Percentiles rank a stretch among this genome's conserved stretches.
Conservation (phyloP, 208 protist genomes). For the Trypanosoma avium region DNA sequence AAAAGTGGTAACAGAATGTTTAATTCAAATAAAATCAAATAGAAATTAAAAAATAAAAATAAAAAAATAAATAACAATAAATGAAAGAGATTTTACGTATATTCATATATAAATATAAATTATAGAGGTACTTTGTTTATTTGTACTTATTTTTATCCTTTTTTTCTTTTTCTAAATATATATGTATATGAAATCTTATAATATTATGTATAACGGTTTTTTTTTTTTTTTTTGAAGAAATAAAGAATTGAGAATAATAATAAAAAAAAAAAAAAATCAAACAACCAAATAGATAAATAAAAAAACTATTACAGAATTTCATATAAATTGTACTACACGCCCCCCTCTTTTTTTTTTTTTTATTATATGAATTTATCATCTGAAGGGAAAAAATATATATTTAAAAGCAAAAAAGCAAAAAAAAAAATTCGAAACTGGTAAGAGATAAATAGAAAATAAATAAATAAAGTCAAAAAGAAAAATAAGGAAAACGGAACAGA, state of each 20-base stretch:
- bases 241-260: conserved; percentile 9
- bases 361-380: not conserved
- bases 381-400: not conserved
- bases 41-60: not conserved
- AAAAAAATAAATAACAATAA: not conserved
- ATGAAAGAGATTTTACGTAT: conserved; percentile 7
- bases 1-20: too few relatives aligned
- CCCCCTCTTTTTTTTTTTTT: conserved; percentile 20
- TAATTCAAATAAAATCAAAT: too few relatives aligned
- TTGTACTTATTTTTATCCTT: too few relatives aligned
- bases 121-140: too few relatives aligned
- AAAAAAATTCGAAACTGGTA: not conserved
- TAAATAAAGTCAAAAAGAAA: too few relatives aligned
- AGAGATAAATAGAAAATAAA: conserved; percentile 3
- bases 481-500: conserved; percentile 20
- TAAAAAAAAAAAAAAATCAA: not conserved
- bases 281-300: conserved; percentile 5
- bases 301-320: conserved; percentile 13
- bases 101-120: too few relatives aligned
- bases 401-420: conserved; percentile 1
- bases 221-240: conserved; percentile 4
- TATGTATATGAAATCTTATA: too few relatives aligned
- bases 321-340: too few relatives aligned
- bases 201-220: conserved; percentile 1
- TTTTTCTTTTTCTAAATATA: too few relatives aligned